Percentiles rank a stretch among this genome's conserved stretches.
These are phyloP conservation scores for Leucocoprinus sp. DNA, from an alignment of 768 basidiomycete species.

Conservation along the genomic window DNA sequence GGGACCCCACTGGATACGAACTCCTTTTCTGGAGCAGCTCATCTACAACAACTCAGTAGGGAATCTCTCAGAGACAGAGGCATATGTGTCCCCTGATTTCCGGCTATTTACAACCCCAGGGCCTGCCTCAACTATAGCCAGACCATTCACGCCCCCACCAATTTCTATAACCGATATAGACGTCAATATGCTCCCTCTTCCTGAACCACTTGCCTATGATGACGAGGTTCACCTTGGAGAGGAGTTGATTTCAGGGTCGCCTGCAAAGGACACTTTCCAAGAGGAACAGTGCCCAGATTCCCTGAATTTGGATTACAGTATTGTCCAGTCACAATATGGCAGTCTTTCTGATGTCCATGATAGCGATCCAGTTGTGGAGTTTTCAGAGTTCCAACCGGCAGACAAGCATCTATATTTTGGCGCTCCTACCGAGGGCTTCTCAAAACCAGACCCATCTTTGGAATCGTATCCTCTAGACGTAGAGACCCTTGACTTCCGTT, in stretches of 20 bases:
- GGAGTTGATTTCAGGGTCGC: not conserved
- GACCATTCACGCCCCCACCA: not conserved
- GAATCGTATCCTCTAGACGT: constrained; percentile 29
- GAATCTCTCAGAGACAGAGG: not conserved
- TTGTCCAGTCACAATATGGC: no score
- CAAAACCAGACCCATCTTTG: constrained; percentile 27
- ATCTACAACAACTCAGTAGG: not conserved
- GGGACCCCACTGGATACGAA: not conserved
- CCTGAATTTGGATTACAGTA: no score
- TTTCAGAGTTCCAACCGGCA: no score
- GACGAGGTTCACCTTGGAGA: not conserved
- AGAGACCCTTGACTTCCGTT: constrained; percentile 42
- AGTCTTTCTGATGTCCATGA: no score
- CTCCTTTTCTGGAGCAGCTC: no score
- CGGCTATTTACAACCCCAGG: constrained; percentile 15
- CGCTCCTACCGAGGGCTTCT: constrained; percentile 43
- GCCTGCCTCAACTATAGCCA: constrained; percentile 11
- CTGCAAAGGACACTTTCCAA: not conserved
- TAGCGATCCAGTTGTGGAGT: not conserved
- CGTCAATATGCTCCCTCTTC: not conserved
- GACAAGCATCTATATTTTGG: constrained; percentile 37
- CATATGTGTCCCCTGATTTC: not conserved
- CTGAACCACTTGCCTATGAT: not conserved
- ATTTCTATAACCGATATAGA: not conserved
- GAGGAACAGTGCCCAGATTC: no score